Base-by-base conservation (phyloP, 2,329 filamentous ascomycete species). In the Fusarium virguliforme region DNA sequence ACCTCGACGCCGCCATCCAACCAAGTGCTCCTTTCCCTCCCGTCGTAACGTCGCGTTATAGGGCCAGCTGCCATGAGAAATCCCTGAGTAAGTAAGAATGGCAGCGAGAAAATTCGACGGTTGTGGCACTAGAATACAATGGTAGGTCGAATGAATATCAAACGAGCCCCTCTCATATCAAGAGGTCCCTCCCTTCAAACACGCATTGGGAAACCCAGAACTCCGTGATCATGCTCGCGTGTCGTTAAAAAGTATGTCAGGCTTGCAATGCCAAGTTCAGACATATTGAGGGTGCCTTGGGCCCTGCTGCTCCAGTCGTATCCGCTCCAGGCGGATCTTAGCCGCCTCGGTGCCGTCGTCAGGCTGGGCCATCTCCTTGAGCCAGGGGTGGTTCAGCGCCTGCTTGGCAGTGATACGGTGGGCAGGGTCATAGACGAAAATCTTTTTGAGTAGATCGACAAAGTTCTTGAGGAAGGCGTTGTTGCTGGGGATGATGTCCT, bases 341-440 rank as follows among this genome's bases (percentile, higher is more conserved):
- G 88, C 86, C 10, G 90, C 90, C 78, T 92, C 90, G 8, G 89
- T 91, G 38, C 90, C 90, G 74, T 92, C 90, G 71, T 92, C 90
- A 34, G 88, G 87, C 34, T 86, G 84, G 2, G 89, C 86, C 57
- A 85, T 82, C 75, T 92, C 90, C 74, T 87, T 88, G 79, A 92
- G 92, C 90, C 90, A 92, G 3, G 88, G 87, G 69, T 92, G 90
- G 60, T 90, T 86, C 46, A 92, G 80, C 2, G 90, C 90, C 74
- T 91, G 83, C 70, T 91, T 89, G 24, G 90, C 90, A 4, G 89
- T 91, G 68, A 92, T 92, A 50, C 90, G 88, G 62, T 89, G 86
- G 6, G 83, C 81, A 10, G 90, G 89, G 64, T 92, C 90, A 77
- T 92, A 92, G 34, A 91, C 86, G 72, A 92, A 92, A 54, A 92